Base-by-base conservation (phyloP, 495 filamentous ascomycete species). In the Pyronema omphalodes region DNA sequence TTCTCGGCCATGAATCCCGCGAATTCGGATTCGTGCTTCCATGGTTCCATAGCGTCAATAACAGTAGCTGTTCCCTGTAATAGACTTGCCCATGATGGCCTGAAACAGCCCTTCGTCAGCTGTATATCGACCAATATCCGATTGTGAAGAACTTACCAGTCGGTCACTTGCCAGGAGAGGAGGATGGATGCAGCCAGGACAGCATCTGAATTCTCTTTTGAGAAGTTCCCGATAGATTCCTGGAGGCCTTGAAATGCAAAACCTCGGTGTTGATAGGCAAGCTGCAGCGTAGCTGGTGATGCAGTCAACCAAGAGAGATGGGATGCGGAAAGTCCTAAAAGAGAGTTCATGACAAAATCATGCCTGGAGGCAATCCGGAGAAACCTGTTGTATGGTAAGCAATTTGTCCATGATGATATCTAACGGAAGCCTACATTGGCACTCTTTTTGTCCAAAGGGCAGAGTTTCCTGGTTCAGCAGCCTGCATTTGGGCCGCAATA, bases 81-180 rank as follows among this genome's bases (percentile, higher is more conserved):
- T 50, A 96, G 71, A 53, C 85, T 88, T 51, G 80, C 83, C 89
- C 89, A 95, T 65, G 78, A 82, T 65, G 80, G 80, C 84, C 88
- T 95, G 67, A 47, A 47, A 14, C 3, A 47, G n/a, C 44, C 14
- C 14, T 47, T 19, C 18, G 34, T 51, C 19, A 51, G 48, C 19
- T 5, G 48, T 9, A 34, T 12, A 37, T 47, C 44, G 29, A 37
- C 18, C 11, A 33, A 34, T 5, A 29, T 34, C 55, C 50, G 57
- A 46, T 54, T 51, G 55, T 34, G 44, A 52, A 39, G 52, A 61
- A 73, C 86, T 74, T 73, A 94, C 91, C 88, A 95, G 70, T 96
- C 91, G 58, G 81, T 87, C 55, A 85, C 84, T 70, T 96, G 91
- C 93, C 93, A 98, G 44, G 89, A 89, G 44, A 98, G 73, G 47